Evolutionary conservation across 129 eudicot genomes (phyloP), one percentile per base, ranked within the genome.

Genomic region (Silybum marianum): DNA sequence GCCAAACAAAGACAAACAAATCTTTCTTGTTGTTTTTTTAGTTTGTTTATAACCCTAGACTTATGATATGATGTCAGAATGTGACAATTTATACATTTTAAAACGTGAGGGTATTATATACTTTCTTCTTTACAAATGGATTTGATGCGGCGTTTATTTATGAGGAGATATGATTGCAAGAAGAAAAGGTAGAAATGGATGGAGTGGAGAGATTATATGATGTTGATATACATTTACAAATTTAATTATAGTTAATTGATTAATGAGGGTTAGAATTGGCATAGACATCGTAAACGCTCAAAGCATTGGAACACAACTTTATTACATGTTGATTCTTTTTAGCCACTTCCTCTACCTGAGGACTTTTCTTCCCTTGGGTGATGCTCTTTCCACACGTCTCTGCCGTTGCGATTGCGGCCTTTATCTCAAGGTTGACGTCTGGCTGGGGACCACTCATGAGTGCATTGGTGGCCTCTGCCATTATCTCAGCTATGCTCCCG

Each of bases 381-480:
- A 83, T 73, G 30, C 84, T 71, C 36, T 58, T 66, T 3, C 77
- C 86, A 67, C 98, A 93, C 30, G 89, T 87, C 22, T 91, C 84
- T 0, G 86, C 71, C 11, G 85, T 82, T 0, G 80, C 76, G 11
- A 87, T 18, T 0, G 98, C 94, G 2, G 90, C 92, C 10, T 82
- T 67, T 62, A 84, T 40, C 75, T 82, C 90, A 5, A 83, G 66
- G 5, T 28, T 74, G 2, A 89, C 91, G 6, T 87, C 88, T 0
- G 22, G 2, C n/a, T 10, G 32, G 0, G 73, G 24, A 6, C 80
- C 80, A 0, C 70, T 71, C 12, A 77, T 26, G 30, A 93, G 9
- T 0, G 93, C 91, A 19, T 82, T 83, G 0, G 88, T 38, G 12
- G 94, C 83, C 19, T 87, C 85, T 4, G 87, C 90, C 46, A 90